Evolutionary conservation across 225 moss, liverwort and hornwort genomes (phyloP).

Genomic region (Marchantia polymorpha): DNA sequence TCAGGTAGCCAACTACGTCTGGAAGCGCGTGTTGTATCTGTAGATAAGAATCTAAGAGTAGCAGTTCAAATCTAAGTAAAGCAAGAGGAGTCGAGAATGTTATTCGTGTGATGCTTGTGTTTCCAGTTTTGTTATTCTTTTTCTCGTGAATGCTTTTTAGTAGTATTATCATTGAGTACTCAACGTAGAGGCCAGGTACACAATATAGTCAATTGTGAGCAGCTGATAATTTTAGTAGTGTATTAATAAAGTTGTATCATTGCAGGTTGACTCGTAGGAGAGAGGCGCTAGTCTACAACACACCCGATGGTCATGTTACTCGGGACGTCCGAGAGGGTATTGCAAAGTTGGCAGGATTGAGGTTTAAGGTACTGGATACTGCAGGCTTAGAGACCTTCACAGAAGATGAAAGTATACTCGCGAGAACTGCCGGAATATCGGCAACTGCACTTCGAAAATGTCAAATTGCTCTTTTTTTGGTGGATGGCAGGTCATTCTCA

Average conservation of each 20-base stretch:
- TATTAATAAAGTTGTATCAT: not conserved
- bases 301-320: constrained; percentile 89
- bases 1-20: no score
- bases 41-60: no score
- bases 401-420: constrained; percentile 61
- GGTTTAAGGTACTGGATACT: constrained; percentile 82
- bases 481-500: constrained; percentile 76
- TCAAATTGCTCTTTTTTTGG: constrained; percentile 89
- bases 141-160: no score
- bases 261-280: constrained; percentile 76
- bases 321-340: constrained; percentile 93
- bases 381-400: constrained; percentile 81
- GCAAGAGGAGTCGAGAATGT: no score
- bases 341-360: constrained; percentile 79
- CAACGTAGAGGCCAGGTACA: no score
- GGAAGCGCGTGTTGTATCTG: no score
- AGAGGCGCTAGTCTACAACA: constrained; percentile 90
- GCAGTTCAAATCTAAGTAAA: no score
- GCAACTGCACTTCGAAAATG: constrained; percentile 67
- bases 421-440: constrained; percentile 85
- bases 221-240: no score
- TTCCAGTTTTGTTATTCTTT: no score
- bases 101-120: no score
- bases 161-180: no score
- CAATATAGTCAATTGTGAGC: no score